Evolutionary conservation across 78 protist genomes (phyloP).

Genomic region (Dictyostelium capitatum): DNA sequence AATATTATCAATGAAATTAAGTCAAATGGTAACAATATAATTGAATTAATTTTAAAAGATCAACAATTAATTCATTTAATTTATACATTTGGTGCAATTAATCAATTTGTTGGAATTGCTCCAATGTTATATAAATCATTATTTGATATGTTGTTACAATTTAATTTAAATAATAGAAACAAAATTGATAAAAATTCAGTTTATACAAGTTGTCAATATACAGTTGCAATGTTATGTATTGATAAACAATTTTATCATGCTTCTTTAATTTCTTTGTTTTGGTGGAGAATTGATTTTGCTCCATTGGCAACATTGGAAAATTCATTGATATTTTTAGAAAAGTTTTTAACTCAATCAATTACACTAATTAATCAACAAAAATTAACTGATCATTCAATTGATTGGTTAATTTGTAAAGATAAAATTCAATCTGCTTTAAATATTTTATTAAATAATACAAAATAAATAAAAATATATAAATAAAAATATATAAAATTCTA

Average conservation of each 20-base stretch:
- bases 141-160: background rate
- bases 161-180: constrained; percentile 2
- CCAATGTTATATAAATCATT: constrained; percentile 9
- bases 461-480: background rate
- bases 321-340: background rate
- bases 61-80: constrained; percentile 67
- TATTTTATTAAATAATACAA: background rate
- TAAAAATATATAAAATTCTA: background rate
- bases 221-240: background rate
- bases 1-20: background rate
- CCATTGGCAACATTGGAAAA: constrained; percentile 12
- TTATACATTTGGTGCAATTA: constrained; percentile 21
- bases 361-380: constrained; percentile 1
- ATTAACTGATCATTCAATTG: background rate
- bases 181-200: background rate
- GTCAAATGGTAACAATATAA: background rate
- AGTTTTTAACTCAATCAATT: background rate
- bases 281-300: background rate
- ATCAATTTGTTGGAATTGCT: constrained; percentile 5
- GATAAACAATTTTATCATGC: constrained; percentile 21
- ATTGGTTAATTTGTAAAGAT: constrained; percentile 22
- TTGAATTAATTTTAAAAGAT: constrained; percentile 2
- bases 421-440: constrained; percentile 4
- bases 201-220: constrained; percentile 8
- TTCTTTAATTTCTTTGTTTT: background rate